Evolutionary conservation across 306 rosid genomes (phyloP).

Genomic region (Psophocarpus tetragonolobus): DNA sequence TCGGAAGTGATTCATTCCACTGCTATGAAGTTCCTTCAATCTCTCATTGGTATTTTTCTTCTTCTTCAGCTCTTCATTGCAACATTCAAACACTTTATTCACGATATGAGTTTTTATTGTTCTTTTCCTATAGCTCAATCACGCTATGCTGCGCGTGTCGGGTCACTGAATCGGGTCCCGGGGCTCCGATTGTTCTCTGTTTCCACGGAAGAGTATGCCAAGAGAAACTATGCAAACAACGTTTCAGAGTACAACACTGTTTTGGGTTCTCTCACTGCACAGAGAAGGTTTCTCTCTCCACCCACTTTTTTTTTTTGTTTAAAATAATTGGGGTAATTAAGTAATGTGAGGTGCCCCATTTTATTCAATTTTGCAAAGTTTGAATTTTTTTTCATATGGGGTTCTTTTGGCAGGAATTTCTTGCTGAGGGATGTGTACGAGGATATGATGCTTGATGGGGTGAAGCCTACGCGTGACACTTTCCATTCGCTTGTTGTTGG

Average conservation of each 20-base stretch:
- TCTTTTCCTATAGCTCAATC: background rate
- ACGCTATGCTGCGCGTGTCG: constrained; percentile 46
- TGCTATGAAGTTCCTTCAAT: constrained; percentile 66
- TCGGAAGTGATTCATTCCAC: constrained; percentile 11
- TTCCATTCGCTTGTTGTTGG: constrained; percentile 75
- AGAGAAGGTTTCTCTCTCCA: constrained; percentile 51
- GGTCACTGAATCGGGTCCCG: constrained; percentile 48
- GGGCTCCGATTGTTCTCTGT: constrained; percentile 57
- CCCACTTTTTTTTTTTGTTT: background rate
- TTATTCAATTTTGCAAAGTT: background rate
- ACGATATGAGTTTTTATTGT: background rate
- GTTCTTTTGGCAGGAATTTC: constrained; percentile 47
- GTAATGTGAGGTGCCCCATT: background rate
- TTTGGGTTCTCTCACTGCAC: constrained; percentile 57
- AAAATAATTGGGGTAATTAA: background rate
- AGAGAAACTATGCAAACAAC: constrained; percentile 80
- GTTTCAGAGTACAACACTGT: constrained; percentile 84
- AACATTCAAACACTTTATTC: constrained; percentile 1
- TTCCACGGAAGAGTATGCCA: constrained; percentile 59
- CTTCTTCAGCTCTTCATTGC: background rate
- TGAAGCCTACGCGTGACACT: constrained; percentile 80
- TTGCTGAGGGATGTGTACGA: constrained; percentile 80
- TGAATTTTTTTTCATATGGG: background rate
- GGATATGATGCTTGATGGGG: constrained; percentile 96
- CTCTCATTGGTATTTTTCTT: constrained; percentile 47